Evolutionary conservation across 83 land plant species (phyloP).

Genomic region (Picea engelmannii): DNA sequence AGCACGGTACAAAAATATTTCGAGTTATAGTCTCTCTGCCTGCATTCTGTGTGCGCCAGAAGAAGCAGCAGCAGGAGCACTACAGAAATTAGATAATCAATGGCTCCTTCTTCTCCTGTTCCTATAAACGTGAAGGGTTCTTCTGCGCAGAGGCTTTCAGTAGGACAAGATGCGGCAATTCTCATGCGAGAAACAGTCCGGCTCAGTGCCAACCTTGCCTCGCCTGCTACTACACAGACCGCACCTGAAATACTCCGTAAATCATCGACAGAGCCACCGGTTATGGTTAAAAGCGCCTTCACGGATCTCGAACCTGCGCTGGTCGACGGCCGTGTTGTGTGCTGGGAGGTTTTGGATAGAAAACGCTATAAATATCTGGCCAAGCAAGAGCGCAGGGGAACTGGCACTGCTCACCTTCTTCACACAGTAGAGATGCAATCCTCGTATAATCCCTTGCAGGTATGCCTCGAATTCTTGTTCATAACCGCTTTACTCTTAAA

Average conservation of each 20-base stretch:
- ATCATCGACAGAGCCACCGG: not conserved
- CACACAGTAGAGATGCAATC: no score
- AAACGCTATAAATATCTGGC: constrained; percentile 48
- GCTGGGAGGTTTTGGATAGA: constrained; percentile 56
- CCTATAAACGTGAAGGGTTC: no score
- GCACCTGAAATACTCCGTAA: not conserved
- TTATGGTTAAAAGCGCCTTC: not conserved
- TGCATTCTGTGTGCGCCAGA: no score
- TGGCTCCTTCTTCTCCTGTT: no score
- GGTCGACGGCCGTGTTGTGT: constrained; percentile 33
- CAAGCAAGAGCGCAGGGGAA: constrained; percentile 14
- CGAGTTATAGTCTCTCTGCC: no score
- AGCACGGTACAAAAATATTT: no score
- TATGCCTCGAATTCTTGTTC: no score
- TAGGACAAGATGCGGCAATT: constrained; percentile 22
- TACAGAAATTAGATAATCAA: no score
- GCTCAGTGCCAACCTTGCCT: constrained; percentile 28
- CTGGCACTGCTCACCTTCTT: not conserved
- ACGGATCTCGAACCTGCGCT: constrained; percentile 7
- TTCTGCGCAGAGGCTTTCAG: not conserved
- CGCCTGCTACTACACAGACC: constrained; percentile 8
- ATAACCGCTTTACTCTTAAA: no score
- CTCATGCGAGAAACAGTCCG: constrained; percentile 44
- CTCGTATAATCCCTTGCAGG: no score
- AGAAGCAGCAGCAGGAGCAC: no score